Percentiles rank a stretch among this genome's conserved stretches.
phyloP scores from a whole-genome alignment of 1,284 basidiomycete species.

The Inonotus obliquus region DNA sequence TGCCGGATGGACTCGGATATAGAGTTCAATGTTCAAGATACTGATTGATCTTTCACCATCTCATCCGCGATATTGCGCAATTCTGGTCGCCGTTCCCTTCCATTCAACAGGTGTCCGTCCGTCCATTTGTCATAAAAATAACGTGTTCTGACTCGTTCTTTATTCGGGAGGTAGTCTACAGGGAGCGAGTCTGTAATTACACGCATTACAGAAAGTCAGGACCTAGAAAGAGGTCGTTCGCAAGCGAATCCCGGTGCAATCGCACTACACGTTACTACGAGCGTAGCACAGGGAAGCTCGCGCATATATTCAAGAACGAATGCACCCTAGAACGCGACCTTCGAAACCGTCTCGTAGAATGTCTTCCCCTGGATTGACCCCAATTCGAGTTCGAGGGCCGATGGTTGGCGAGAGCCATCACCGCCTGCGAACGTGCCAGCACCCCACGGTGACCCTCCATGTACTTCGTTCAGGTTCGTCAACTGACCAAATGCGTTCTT shows the following conservation, averaged over 20 bases:
- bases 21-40: too few species aligned
- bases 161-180: not conserved
- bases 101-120: too few species aligned
- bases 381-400: conserved; percentile 57
- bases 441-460: conserved; percentile 76
- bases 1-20: too few species aligned
- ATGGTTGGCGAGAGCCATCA: conserved; percentile 61
- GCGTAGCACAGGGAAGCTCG: not conserved
- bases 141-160: too few species aligned
- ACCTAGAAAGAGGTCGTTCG: not conserved
- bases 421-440: conserved; percentile 63
- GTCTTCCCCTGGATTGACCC: conserved; percentile 61
- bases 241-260: not conserved
- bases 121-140: too few species aligned
- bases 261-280: not conserved
- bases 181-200: not conserved
- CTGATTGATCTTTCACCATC: too few species aligned
- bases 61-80: too few species aligned
- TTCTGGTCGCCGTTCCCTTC: too few species aligned
- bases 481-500: conserved; percentile 51
- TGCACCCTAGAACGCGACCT: conserved; percentile 29
- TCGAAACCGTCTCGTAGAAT: conserved; percentile 49
- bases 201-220: not conserved
- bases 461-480: conserved; percentile 55
- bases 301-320: not conserved